Evolutionary conservation across 352 stramenopile genomes (phyloP), one percentile per base, ranked within the genome.

Genomic region (Phytophthora meadii): DNA sequence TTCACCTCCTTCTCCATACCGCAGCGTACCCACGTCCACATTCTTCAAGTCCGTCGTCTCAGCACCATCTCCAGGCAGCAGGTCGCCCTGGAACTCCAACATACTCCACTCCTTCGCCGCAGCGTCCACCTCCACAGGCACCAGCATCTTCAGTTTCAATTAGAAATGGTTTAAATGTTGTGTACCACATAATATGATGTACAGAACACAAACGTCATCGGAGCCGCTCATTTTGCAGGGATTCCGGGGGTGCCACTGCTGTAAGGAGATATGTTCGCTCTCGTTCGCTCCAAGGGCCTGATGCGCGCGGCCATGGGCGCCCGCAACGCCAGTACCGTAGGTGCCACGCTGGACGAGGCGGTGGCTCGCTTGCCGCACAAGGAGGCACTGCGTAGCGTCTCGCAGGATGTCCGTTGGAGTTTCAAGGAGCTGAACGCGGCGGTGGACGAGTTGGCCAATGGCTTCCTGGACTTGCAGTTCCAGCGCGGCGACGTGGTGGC

Each of bases 401-500:
- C 89, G 70, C 84, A 93, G 74, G 88, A 95, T 62, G 70, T 94
- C 46, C 88, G 87, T 53, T 94, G 82, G 80, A 94, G 85, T 60
- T 96, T 89, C 76, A 77, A 90, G 72, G 87, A 96, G 67, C 83
- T 96, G n/a, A 75, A 86, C 48, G 65, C 72, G 25, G 70, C 69
- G 22, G 88, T 94, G 50, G 78, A 92, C 66, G 84, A 96, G 54
- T 50, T 95, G 37, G 84, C 87, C 50, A 87, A 90, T 69, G 87
- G 88, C 14, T 83, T 96, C 54, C 55, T 89, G 54, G 82, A 84
- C 61, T 74, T 95, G 53, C 66, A 90, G 63, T 87, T 96, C 68
- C 68, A 80, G 24, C 61, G 53, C 69, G 41, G 84, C 22, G 83
- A 94, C 54, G 87, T 94, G 59, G 73, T 96, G 42, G 88, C 88